Evolutionary conservation across 176 grass and related monocot species (phyloP), one percentile per base, ranked within the genome.

Genomic region (Aegilops umbellulata): DNA sequence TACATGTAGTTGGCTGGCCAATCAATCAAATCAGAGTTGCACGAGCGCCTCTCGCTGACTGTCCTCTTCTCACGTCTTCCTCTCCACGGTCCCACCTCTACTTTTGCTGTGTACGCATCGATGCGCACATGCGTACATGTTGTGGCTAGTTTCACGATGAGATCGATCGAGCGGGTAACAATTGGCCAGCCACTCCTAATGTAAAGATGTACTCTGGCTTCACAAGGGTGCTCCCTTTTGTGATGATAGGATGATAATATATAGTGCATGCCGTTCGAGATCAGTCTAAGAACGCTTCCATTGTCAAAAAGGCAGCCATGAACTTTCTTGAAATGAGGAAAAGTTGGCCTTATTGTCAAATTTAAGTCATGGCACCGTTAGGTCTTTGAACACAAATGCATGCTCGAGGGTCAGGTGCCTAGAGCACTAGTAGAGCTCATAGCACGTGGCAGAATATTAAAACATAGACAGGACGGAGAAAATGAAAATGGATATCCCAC

Each of bases 1-100:
- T 35, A 35, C 34, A 77, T 34, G 60, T 62, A 19, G 29, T 65
- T 47, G 13, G 44, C 3, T 14, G 44, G 46, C 46, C 15, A 16
- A 16, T 16, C 57, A 83, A 80, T 89, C 86, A 92, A 82, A 86
- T 88, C 86, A 84, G 44, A 67, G 60, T 92, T 86, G 79, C 90
- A 92, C 90, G 86, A 89, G 90, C 58, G 86, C 83, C 73, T 79
- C 83, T 79, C 24, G 7, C 73, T 80, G n/a, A n/a, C n/a, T 83
- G 90, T 86, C 86, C 32, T 92, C 79, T 36, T 77, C 12, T 46
- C 42, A 46, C 1, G 3, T 46, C 42, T 46, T 32, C 4, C 46
- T 16, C 14, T 69, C 25, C n/a, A n/a, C 4, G 53, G 4, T 10
- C 60, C 20, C 7, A 7, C 72, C 46, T 49, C 46, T 49, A 49